Conservation (phyloP, 2,329 filamentous ascomycete genomes). For the Penicillium sp. region DNA sequence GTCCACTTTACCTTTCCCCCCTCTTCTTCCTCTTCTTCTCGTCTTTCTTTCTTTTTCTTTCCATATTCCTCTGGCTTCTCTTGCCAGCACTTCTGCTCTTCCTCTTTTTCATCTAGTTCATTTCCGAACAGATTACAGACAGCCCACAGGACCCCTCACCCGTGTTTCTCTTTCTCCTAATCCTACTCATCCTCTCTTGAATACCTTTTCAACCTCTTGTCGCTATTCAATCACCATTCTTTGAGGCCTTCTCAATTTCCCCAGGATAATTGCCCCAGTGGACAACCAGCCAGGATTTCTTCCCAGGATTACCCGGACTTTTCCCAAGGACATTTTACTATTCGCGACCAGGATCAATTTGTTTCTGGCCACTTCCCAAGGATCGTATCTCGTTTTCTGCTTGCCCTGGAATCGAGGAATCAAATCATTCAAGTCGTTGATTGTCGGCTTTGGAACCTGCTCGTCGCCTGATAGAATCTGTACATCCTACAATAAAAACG, state of each 20-base stretch:
- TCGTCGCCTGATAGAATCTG: slow-evolving; percentile 16
- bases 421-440: slow-evolving; percentile 17
- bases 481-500: slow-evolving; percentile 23
- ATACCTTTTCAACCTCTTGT: neutral
- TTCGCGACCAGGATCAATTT: slow-evolving; percentile 13
- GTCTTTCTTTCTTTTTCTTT: slow-evolving; percentile 3
- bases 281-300: slow-evolving; percentile 19
- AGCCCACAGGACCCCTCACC: neutral
- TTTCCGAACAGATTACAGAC: neutral
- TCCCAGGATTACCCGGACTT: slow-evolving; percentile 9
- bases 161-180: slow-evolving; percentile 7
- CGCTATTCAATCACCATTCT: slow-evolving; percentile 1
- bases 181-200: slow-evolving; percentile 1
- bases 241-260: slow-evolving; percentile 12
- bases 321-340: slow-evolving; percentile 7
- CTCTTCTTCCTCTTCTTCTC: slow-evolving; percentile 16
- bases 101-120: neutral
- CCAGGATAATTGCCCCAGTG: slow-evolving; percentile 21
- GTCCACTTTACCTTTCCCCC: slow-evolving; percentile 34
- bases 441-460: slow-evolving; percentile 11
- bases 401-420: slow-evolving; percentile 14
- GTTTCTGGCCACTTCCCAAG: slow-evolving; percentile 13
- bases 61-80: slow-evolving; percentile 5
- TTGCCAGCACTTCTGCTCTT: neutral
- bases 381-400: slow-evolving; percentile 12